Conservation (phyloP, 371 early-diverging fungal genomes). For the Mortierella sp. region DNA sequence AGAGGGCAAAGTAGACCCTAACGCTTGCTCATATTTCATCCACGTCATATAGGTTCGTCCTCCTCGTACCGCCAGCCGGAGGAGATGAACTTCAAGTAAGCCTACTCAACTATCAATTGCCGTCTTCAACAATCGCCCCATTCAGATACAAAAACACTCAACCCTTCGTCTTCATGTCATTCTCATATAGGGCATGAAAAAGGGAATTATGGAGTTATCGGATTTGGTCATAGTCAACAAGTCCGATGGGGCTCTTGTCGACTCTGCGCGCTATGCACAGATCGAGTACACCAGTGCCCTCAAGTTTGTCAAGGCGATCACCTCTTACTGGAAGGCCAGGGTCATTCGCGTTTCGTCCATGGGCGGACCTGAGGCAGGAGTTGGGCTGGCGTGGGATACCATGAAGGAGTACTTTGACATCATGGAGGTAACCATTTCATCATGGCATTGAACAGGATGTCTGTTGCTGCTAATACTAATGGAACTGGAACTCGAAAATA, state of each 20-base stretch:
- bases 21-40: background rate
- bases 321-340: constrained; percentile 59
- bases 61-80: constrained; percentile 72
- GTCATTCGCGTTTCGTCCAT: constrained; percentile 74
- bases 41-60: constrained; percentile 55
- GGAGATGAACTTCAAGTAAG: constrained; percentile 81
- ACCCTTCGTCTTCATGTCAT: background rate
- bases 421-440: constrained; percentile 54
- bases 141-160: background rate
- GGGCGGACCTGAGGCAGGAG: constrained; percentile 63
- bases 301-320: constrained; percentile 65
- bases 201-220: constrained; percentile 86
- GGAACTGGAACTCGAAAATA: background rate
- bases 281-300: constrained; percentile 75
- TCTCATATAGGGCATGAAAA: constrained; percentile 76
- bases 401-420: constrained; percentile 70
- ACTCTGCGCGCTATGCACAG: constrained; percentile 73
- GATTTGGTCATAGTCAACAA: constrained; percentile 87
- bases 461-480: background rate
- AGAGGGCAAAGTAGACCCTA: background rate
- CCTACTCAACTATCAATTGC: background rate
- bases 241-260: constrained; percentile 76
- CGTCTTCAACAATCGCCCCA: constrained; percentile 23
- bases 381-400: constrained; percentile 76
- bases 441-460: background rate